These are phyloP conservation scores for Echeveria elegans DNA, from an alignment of 164 flowering plant genomes.

Conservation along the genomic window DNA sequence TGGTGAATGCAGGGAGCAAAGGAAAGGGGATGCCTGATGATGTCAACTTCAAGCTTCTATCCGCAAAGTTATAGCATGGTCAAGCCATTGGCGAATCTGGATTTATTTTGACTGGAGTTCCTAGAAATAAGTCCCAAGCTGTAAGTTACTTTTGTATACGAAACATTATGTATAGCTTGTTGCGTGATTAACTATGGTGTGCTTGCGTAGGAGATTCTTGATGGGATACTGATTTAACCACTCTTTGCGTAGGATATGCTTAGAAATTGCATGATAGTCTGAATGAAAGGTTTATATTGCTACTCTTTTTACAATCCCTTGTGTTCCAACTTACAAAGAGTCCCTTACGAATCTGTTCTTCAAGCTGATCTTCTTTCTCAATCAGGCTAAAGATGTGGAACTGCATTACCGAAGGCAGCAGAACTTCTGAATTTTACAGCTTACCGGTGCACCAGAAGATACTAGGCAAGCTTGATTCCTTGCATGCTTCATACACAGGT, in stretches of 20 bases:
- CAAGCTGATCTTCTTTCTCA: not conserved
- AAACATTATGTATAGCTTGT: not conserved
- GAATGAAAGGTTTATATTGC: not conserved
- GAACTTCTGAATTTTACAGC: constrained; percentile 72
- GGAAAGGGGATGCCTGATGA: constrained; percentile 83
- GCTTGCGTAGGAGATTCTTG: constrained; percentile 34
- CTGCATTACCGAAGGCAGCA: constrained; percentile 73
- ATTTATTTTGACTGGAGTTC: constrained; percentile 89
- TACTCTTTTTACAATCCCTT: no score
- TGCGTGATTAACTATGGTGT: not conserved
- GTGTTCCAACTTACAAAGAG: no score
- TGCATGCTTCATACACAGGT: no score
- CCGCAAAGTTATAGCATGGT: constrained; percentile 84
- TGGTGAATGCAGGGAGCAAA: constrained; percentile 62
- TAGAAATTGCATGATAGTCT: no score
- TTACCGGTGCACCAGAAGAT: constrained; percentile 61
- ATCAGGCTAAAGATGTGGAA: constrained; percentile 67
- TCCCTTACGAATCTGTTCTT: no score
- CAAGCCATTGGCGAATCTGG: constrained; percentile 74
- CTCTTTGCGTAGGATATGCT: no score
- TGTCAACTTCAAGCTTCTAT: constrained; percentile 62
- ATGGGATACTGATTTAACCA: no score
- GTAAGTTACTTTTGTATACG: constrained; percentile 29
- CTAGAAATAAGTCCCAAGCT: constrained; percentile 68
- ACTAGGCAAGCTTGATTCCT: constrained; percentile 86